phyloP scores from a whole-genome alignment of 2,329 filamentous ascomycete species.

The Trichoderma atroviride region DNA sequence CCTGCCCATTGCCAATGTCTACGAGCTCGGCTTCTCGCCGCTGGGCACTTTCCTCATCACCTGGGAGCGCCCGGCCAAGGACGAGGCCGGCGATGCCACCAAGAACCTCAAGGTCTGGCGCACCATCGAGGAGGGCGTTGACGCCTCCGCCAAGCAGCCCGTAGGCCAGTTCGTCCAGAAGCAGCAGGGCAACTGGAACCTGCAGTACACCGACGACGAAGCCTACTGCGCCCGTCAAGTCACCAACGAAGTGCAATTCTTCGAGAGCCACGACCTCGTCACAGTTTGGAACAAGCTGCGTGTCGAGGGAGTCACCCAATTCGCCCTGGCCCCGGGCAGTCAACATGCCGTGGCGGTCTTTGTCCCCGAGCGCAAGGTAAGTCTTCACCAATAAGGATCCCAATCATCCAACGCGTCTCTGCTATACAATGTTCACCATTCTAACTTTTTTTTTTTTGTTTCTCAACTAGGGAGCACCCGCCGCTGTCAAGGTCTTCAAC shows the following conservation, averaged over 20 bases:
- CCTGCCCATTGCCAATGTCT: constrained; percentile 80
- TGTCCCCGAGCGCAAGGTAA: constrained; percentile 89
- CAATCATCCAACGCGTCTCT: neutral
- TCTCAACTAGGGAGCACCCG: constrained; percentile 75
- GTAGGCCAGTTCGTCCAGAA: constrained; percentile 94
- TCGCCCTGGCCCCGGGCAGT: constrained; percentile 85
- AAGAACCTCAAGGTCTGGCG: constrained; percentile 99
- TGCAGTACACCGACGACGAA: constrained; percentile 95
- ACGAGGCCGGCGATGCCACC: constrained; percentile 86
- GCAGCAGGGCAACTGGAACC: constrained; percentile 91
- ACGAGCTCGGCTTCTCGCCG: constrained; percentile 93
- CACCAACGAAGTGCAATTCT: constrained; percentile 98
- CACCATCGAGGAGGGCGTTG: constrained; percentile 69
- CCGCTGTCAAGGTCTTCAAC: constrained; percentile 90
- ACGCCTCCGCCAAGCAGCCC: constrained; percentile 67
- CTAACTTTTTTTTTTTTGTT: constrained; percentile 8
- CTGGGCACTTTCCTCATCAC: constrained; percentile 91
- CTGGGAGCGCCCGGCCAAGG: constrained; percentile 92
- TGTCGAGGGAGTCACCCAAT: constrained; percentile 86
- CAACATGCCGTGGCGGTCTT: constrained; percentile 94
- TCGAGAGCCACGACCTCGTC: constrained; percentile 80
- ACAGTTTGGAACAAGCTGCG: constrained; percentile 95
- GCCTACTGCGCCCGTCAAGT: constrained; percentile 89
- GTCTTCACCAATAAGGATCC: constrained; percentile 30
- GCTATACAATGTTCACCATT: neutral